Percentiles rank a stretch among this genome's conserved stretches.
Conservation (phyloP, 441 rosid species). For the Gossypium gossypioides region DNA sequence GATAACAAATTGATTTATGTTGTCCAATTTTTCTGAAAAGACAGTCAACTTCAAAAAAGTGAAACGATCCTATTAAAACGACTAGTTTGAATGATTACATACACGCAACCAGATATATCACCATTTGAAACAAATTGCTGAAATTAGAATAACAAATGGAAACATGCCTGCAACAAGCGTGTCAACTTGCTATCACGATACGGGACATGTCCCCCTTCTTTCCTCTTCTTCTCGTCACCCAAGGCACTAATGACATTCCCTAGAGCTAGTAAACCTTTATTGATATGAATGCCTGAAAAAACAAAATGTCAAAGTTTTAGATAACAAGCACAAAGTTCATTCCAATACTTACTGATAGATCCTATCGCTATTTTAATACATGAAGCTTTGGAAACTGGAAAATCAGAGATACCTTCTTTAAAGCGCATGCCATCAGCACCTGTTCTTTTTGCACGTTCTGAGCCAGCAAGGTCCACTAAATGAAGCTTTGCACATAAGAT, state of each 20-base stretch:
- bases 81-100: not conserved
- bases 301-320: slow-evolving; percentile 4
- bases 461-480: slow-evolving; percentile 89
- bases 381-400: not conserved
- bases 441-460: slow-evolving; percentile 90
- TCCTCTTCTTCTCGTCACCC: slow-evolving; percentile 89
- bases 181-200: slow-evolving; percentile 99
- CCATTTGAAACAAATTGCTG: not conserved
- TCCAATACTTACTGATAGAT: not conserved
- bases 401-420: slow-evolving; percentile 63
- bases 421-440: slow-evolving; percentile 94
- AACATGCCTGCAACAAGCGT: slow-evolving; percentile 71
- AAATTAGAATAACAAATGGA: not conserved
- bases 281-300: slow-evolving; percentile 73
- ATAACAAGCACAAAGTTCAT: not conserved
- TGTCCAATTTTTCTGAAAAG: not conserved
- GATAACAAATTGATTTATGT: not conserved
- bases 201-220: slow-evolving; percentile 94
- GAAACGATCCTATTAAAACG: not conserved
- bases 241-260: slow-evolving; percentile 95
- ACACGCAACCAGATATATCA: not conserved
- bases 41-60: not conserved
- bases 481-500: slow-evolving; percentile 88
- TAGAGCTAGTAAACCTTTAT: slow-evolving; percentile 84
- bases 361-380: not conserved